Conservation (phyloP, 371 early-diverging fungal species). For the Mucor piriformis region DNA sequence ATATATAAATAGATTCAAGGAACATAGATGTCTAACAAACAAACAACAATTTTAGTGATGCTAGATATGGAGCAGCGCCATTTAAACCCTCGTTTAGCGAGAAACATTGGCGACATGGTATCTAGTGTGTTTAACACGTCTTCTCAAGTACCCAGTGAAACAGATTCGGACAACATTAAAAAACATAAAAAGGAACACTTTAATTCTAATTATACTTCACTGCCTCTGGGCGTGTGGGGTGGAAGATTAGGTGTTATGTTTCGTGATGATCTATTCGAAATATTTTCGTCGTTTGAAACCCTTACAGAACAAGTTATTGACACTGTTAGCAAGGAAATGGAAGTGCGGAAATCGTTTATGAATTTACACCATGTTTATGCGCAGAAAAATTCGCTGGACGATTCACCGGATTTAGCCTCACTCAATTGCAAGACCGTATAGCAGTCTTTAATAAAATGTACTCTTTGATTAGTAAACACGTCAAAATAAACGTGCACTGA, state of each 20-base stretch:
- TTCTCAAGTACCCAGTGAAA: constrained; percentile 1
- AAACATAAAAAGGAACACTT: constrained; percentile 2
- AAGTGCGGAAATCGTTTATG: constrained; percentile 41
- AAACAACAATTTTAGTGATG: constrained; percentile 1
- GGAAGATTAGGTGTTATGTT: constrained; percentile 48
- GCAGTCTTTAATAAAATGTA: too few species aligned
- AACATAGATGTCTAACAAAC: not conserved
- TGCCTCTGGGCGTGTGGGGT: constrained; percentile 51
- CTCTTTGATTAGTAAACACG: too few species aligned
- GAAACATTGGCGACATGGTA: constrained; percentile 33
- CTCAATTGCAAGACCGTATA: too few species aligned
- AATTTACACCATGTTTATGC: constrained; percentile 17
- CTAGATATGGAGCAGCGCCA: constrained; percentile 22
- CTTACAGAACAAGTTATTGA: constrained; percentile 8
- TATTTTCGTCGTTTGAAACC: not conserved
- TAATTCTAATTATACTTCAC: constrained; percentile 35
- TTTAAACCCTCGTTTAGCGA: constrained; percentile 40
- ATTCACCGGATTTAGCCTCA: not conserved
- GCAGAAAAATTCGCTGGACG: not conserved
- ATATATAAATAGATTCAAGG: not conserved
- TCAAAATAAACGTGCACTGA: too few species aligned
- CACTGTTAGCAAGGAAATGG: constrained; percentile 31
- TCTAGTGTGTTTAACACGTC: not conserved
- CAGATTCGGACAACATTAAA: constrained; percentile 11
- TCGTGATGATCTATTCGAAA: constrained; percentile 34